Evolutionary conservation across 371 early-diverging fungal species (phyloP).

Genomic region (Mucor plumbeus): DNA sequence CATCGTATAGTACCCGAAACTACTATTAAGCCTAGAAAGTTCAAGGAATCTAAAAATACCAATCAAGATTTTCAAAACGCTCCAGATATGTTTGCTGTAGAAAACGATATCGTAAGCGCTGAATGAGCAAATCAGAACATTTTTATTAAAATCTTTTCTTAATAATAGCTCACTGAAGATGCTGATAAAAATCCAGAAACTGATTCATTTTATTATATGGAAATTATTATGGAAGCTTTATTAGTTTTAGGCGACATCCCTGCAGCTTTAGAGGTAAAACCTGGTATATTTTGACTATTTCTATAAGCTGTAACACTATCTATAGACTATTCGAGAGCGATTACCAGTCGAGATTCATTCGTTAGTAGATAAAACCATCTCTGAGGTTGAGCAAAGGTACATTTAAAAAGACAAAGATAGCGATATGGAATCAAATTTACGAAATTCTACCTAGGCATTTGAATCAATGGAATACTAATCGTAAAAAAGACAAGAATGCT

Average conservation of each 20-base stretch:
- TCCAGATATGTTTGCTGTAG: slow-evolving; percentile 48
- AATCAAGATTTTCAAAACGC: slow-evolving; percentile 10
- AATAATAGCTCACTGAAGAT: slow-evolving; percentile 69
- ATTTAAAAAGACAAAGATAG: background rate
- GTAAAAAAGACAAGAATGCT: slow-evolving; percentile 25
- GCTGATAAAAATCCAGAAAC: slow-evolving; percentile 83
- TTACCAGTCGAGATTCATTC: slow-evolving; percentile 83
- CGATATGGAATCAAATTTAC: background rate
- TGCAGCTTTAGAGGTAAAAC: slow-evolving; percentile 72
- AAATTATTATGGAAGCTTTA: slow-evolving; percentile 84
- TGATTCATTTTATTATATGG: slow-evolving; percentile 91
- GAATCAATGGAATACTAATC: slow-evolving; percentile 1
- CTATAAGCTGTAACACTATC: background rate
- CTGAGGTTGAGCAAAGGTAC: slow-evolving; percentile 84
- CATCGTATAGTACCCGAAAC: slow-evolving; percentile 53
- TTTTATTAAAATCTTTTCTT: background rate
- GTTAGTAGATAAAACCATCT: slow-evolving; percentile 87
- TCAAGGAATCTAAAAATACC: slow-evolving; percentile 16
- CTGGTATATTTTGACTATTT: background rate
- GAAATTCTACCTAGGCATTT: slow-evolving; percentile 9
- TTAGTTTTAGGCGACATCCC: slow-evolving; percentile 77
- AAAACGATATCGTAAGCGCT: slow-evolving; percentile 43
- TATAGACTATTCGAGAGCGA: slow-evolving; percentile 73
- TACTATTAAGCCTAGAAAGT: slow-evolving; percentile 41
- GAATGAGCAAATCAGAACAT: background rate